Conservation (phyloP, 2,329 filamentous ascomycete species). For the Ophiostoma quercus region DNA sequence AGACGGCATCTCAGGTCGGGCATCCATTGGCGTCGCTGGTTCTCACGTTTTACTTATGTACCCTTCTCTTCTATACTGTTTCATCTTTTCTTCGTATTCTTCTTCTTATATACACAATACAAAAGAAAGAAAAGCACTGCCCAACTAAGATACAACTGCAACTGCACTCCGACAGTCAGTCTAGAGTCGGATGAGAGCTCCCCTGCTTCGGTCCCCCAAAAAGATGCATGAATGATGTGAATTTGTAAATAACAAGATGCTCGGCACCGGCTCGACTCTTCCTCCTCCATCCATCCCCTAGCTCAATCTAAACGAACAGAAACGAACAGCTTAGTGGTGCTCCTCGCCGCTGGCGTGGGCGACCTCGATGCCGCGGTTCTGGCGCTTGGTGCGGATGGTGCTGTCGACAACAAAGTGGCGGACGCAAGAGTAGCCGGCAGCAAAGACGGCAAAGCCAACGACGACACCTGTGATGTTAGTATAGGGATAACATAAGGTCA, state of each 20-base stretch:
- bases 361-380: conserved; percentile 49
- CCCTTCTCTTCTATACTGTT: neutral
- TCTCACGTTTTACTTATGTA: neutral
- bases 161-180: neutral
- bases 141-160: neutral
- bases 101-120: conserved; percentile 15
- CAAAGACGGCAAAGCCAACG: conserved; percentile 74
- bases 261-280: neutral
- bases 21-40: conserved; percentile 8
- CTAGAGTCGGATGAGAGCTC: neutral
- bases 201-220: conserved; percentile 11
- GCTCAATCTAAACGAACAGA: neutral
- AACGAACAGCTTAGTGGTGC: conserved; percentile 18
- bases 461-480: conserved; percentile 62
- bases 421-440: conserved; percentile 73
- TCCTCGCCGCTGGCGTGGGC: conserved; percentile 31
- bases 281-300: neutral
- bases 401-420: conserved; percentile 86
- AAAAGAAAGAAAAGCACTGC: conserved; percentile 9
- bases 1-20: neutral
- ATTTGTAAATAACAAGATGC: conserved; percentile 9
- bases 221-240: conserved; percentile 11
- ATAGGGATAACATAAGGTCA: neutral
- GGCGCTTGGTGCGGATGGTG: conserved; percentile 80
- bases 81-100: conserved; percentile 12